phyloP scores from a whole-genome alignment of 257 asterid genomes.

The Orobanche coerulescens region DNA sequence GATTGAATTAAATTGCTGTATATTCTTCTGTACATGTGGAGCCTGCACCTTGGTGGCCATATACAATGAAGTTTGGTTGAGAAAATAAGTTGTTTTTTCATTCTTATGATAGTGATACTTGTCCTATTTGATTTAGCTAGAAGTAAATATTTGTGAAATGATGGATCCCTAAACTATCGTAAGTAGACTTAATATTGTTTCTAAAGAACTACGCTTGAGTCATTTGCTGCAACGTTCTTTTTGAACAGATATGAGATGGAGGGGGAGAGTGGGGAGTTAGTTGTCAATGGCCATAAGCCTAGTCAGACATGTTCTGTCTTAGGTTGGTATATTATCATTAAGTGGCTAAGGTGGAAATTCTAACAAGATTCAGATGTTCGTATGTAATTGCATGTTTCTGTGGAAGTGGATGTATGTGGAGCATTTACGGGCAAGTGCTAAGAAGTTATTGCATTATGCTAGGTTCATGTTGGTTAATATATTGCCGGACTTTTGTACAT shows the following conservation, averaged over 20 bases:
- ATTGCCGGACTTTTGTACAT: not conserved
- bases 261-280: not conserved
- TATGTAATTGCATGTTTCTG: not conserved
- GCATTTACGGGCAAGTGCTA: not conserved
- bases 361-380: not conserved
- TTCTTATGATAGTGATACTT: not conserved
- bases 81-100: not conserved
- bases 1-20: not conserved
- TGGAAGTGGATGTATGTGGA: not conserved
- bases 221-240: not conserved
- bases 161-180: not conserved
- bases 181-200: not conserved
- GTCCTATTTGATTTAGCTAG: not conserved
- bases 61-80: not conserved
- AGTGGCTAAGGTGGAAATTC: not conserved
- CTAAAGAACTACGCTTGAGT: not conserved
- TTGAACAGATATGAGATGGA: not conserved
- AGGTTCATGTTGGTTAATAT: conserved; percentile 12
- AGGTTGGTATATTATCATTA: not conserved
- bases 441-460: not conserved
- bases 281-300: not conserved
- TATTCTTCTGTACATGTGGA: not conserved
- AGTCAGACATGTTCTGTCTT: not conserved
- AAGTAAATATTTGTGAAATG: not conserved
- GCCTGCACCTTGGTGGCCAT: not conserved